These are phyloP conservation scores for Kwoniella mangroviensis DNA, from an alignment of 768 basidiomycete species.

Conservation along the genomic window DNA sequence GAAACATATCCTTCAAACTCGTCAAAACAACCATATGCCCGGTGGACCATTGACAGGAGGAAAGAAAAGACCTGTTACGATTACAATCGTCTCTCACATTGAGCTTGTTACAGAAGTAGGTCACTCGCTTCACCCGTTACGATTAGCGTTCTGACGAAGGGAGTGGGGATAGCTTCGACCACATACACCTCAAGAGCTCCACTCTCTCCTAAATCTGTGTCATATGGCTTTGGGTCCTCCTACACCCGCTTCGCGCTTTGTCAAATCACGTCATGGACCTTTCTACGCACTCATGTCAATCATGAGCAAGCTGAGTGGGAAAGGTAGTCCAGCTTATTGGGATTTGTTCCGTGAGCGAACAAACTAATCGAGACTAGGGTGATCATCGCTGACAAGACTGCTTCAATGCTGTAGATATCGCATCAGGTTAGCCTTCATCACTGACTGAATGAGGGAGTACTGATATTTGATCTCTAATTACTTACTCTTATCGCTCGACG, in stretches of 20 bases:
- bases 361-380: no score
- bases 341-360: slow-evolving; percentile 47
- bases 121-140: neutral
- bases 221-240: slow-evolving; percentile 36
- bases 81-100: slow-evolving; percentile 38
- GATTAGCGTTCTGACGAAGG: neutral
- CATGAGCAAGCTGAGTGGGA: slow-evolving; percentile 43
- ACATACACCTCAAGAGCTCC: slow-evolving; percentile 35
- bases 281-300: slow-evolving; percentile 47
- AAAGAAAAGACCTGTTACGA: slow-evolving; percentile 43
- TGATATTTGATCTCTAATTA: neutral
- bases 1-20: slow-evolving; percentile 36
- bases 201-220: slow-evolving; percentile 40
- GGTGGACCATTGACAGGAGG: slow-evolving; percentile 32
- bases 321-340: slow-evolving; percentile 47
- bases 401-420: slow-evolving; percentile 11
- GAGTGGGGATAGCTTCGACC: slow-evolving; percentile 44
- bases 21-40: slow-evolving; percentile 46
- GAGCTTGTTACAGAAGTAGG: slow-evolving; percentile 45
- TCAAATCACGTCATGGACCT: slow-evolving; percentile 51
- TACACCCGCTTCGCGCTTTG: slow-evolving; percentile 38
- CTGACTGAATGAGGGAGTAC: neutral
- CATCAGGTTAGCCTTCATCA: slow-evolving; percentile 23
- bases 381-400: no score
- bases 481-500: neutral